Conservation (phyloP, 2,329 filamentous ascomycete species). For the Exserohilum turcica region DNA sequence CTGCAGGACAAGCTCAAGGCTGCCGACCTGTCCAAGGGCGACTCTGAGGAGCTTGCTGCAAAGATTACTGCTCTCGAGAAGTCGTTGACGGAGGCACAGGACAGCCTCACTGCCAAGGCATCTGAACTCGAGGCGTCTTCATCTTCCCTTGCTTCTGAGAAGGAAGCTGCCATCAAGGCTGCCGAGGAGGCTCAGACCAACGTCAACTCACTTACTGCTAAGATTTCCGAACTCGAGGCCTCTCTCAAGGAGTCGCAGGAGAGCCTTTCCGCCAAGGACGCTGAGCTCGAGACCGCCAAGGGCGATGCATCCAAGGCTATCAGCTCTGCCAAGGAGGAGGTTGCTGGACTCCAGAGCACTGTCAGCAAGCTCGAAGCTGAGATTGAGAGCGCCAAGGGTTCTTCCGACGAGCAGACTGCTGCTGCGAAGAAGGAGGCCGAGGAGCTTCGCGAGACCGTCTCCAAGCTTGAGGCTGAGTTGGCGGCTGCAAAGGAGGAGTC, state of each 20-base stretch:
- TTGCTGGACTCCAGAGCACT: constrained; percentile 28
- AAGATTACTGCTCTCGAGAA: constrained; percentile 37
- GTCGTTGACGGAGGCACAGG: constrained; percentile 36
- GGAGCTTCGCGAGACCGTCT: constrained; percentile 16
- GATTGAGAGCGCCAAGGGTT: constrained; percentile 22
- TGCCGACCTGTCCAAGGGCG: constrained; percentile 31
- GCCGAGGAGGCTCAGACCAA: constrained; percentile 33
- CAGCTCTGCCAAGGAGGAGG: constrained; percentile 31
- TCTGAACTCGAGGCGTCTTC: constrained; percentile 29
- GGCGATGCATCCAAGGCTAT: constrained; percentile 22
- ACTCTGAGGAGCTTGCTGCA: constrained; percentile 30
- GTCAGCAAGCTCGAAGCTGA: constrained; percentile 34
- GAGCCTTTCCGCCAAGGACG: constrained; percentile 26
- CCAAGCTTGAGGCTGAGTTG: constrained; percentile 23
- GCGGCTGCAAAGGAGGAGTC: constrained; percentile 21
- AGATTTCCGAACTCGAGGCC: constrained; percentile 35
- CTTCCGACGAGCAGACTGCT: constrained; percentile 19
- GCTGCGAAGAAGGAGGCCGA: constrained; percentile 21
- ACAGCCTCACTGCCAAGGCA: constrained; percentile 28
- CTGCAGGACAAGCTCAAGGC: constrained; percentile 32
- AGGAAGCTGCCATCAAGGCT: constrained; percentile 29
- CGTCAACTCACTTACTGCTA: constrained; percentile 27
- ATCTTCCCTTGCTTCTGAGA: constrained; percentile 26
- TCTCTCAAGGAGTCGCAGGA: constrained; percentile 32
- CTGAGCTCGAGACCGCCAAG: constrained; percentile 25